Evolutionary conservation across 345 rosid genomes (phyloP).

Genomic region (Passiflora organensis): DNA sequence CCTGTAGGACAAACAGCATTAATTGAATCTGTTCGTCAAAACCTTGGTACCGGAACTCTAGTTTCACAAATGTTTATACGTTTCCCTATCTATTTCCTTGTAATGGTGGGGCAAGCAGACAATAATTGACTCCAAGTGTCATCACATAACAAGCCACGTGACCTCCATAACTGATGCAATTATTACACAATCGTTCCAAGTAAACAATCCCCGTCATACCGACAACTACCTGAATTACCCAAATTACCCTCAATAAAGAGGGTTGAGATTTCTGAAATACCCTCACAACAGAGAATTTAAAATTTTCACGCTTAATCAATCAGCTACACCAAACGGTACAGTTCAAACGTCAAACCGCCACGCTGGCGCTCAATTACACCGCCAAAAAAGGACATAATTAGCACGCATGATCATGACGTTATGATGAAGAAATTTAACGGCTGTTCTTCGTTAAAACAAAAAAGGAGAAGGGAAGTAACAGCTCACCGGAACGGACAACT

Average conservation of each 20-base stretch:
- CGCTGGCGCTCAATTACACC: background rate
- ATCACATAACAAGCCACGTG: constrained; percentile 43
- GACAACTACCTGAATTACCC: constrained; percentile 16
- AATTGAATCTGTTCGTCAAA: no score
- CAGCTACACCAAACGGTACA: background rate
- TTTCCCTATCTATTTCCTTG: no score
- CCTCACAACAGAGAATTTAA: background rate
- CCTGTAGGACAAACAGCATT: no score
- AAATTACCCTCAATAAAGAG: constrained; percentile 4
- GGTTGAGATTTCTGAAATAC: background rate
- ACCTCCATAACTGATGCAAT: constrained; percentile 23
- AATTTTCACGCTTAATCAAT: background rate
- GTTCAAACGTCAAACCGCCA: background rate
- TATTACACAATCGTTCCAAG: background rate
- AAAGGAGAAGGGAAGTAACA: background rate
- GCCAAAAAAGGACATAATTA: background rate
- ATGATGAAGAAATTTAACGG: constrained; percentile 11
- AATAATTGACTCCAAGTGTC: constrained; percentile 3
- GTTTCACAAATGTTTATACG: no score
- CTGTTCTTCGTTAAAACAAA: background rate
- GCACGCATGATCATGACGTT: constrained; percentile 20
- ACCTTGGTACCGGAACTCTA: no score
- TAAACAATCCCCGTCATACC: constrained; percentile 23
- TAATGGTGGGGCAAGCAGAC: no score
- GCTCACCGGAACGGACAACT: constrained; percentile 89